Evolutionary conservation across 2,329 filamentous ascomycete species (phyloP), one percentile per base, ranked within the genome.

Genomic region (Pseudogymnoascus sp.): DNA sequence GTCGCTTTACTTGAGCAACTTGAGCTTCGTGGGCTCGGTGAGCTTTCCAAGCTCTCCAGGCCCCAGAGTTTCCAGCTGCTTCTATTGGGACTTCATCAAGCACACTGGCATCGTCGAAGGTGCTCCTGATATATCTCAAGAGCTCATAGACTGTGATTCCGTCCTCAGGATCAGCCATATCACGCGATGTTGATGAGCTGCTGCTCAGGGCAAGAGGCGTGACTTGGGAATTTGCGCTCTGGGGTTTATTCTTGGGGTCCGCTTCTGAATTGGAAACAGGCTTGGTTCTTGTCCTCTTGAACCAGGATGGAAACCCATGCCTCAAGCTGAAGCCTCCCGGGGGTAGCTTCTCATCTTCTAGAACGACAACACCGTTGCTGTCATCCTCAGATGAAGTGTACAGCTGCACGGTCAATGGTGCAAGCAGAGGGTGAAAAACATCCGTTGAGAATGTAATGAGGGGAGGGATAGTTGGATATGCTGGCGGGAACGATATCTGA

Each of bases 381-480:
- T 87, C 87, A 65, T 89, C 85, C 37, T 89, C 85, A 63, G 89
- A 88, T 66, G 90, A 92, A 43, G 91, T 89, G 78, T 96, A 96
- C 72, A 91, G 95, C 76, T 96, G 96, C 3, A 91, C 96, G n/a
- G 92, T 96, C 66, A 96, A 82, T 38, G 95, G 93, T 6, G 93
- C 92, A 68, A 97, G 88, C 43, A 99, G 82, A 16, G 93, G 93
- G 74, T 99, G 93, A 75, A 97, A 99, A 68, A 97, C 88, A 73
- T 97, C 93, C 69, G 91, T 96, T 53, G 86, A 84, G 75, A 99
- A 96, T 62, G 88, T 93, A 68, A 99, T 85, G 16, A 93, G 80
- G 8, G 95, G 95, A 60, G 93, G 90, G 18, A 90, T 78, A 61
- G 82, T 78, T 11, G 93, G 93, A 73, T 96, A 97, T 40, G 83